Evolutionary conservation across 176 grass and related monocot species (phyloP), one percentile per base, ranked within the genome.

Genomic region (Dendrocalamus sinicus): DNA sequence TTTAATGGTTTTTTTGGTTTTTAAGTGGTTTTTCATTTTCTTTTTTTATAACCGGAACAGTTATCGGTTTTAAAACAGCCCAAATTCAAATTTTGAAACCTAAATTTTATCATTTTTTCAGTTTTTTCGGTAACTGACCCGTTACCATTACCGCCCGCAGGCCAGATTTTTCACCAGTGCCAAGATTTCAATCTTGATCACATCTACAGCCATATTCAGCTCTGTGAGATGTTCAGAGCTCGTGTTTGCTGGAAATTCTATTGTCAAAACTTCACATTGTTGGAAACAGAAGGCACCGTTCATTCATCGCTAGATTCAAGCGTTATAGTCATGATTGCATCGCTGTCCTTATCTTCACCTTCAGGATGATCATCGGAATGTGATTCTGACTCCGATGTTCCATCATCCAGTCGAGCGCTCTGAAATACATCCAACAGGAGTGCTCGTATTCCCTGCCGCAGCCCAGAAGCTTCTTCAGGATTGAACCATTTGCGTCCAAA

Each of bases 401-500:
- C 73, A 64, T 76, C 80, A 23, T 88, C 85, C 9, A 52, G 23
- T 19, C 41, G 50, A 35, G 60, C 45, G 22, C 63, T 83, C 28
- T 82, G 50, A 85, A 89, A 88, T 66, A 81, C 14, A 67, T 94
- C 84, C 7, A 85, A 69, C 23, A 91, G 52, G 24, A 89, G 44
- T 30, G 37, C 19, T 12, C n/a, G 76, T 24, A 94, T 83, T 61
- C 81, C 10, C 53, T 66, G 13, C 44, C 89, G 73, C 70, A 89
- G 70, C 35, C 61, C 77, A 37, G 84, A 85, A 75, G 87, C 85
- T 47, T 87, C 54, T 79, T 61, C 28, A 30, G 87, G 72, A 6
- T 75, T 43, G 73, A 94, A 94, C 87, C 92, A 94, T 72, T 75
- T 85, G 66, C 60, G 73, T 73, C 81, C 89, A 85, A 91, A 94